Base-by-base conservation (phyloP, 2,329 filamentous ascomycete genomes). In the Aspergillus ibericus region DNA sequence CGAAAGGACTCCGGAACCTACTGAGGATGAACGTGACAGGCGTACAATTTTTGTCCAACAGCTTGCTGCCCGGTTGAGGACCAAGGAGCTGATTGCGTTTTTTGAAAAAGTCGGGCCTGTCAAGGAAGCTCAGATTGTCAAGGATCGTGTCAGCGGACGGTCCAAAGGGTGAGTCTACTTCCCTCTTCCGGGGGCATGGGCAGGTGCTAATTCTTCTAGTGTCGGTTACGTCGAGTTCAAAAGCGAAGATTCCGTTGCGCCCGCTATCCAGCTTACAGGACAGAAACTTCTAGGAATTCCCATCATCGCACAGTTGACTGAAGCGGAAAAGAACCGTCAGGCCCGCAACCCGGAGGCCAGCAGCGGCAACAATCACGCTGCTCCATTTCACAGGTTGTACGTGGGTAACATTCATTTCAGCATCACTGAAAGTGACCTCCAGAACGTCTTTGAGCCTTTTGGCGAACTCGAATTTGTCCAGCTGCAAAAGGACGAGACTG, bases 371-470 rank as follows among this genome's bases (percentile, higher is more conserved):
- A 88, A 89, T 60, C 93, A 93, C 74, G 89, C 91, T 61, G 89
- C 96, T 59, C 95, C 95, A 22, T 98, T 98, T 82, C 95, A 99
- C 79, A 91, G 96, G 68, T 89, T 99, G 60, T 99, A 98, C 77
- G 93, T 99, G 68, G 95, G 95, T 78, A 99, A 99, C 76, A 98
- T 99, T 68, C 95, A 99, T 81, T 99, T 99, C 84, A 97, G 92
- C 75, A 96, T 99, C 75, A 97, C 92, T 73, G 95, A 99, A 79
- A 88, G 89, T 75, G 96, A 99, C 78, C 82, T 99, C 66, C 89
- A 93, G 82, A 92, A 93, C 74, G 92, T 99, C 61, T 99, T 99
- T 77, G 92, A 96, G 79, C 93, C 95, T 1, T 99, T 97, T 77
- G 95, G 95, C 69, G 93, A 96, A 80, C 88, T 99, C 59, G 95